phyloP scores from a whole-genome alignment of 2,329 filamentous ascomycete species.

The Iodosphaeria phyllophila region DNA sequence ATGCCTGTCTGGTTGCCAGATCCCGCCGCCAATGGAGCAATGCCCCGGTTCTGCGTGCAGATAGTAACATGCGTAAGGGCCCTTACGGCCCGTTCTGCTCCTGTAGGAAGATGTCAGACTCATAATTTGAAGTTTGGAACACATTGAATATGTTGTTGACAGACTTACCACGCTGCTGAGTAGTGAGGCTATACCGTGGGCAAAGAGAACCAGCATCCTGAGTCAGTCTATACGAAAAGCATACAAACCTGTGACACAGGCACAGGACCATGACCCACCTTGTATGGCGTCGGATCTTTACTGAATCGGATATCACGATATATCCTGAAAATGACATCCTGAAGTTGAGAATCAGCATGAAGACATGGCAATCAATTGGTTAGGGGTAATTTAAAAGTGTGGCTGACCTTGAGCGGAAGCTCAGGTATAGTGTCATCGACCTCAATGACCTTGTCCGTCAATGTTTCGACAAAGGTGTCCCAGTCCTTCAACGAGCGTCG shows the following conservation, averaged over 20 bases:
- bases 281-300: conserved; percentile 74
- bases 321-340: conserved; percentile 73
- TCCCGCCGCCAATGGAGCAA: conserved; percentile 61
- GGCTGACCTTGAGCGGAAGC: conserved; percentile 66
- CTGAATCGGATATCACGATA: conserved; percentile 75
- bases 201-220: background rate
- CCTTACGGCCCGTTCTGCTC: conserved; percentile 75
- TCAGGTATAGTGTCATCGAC: conserved; percentile 72
- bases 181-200: conserved; percentile 48
- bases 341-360: too few species aligned
- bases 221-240: conserved; percentile 2
- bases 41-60: conserved; percentile 58
- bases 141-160: conserved; percentile 2
- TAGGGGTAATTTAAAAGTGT: too few species aligned
- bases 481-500: conserved; percentile 65
- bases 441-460: conserved; percentile 52
- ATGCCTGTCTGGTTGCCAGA: conserved; percentile 59
- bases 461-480: conserved; percentile 54
- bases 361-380: too few species aligned
- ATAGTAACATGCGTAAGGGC: conserved; percentile 78
- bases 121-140: conserved; percentile 7
- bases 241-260: too few species aligned
- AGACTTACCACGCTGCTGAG: conserved; percentile 52
- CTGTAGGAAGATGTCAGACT: conserved; percentile 14
- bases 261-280: conserved; percentile 30